Base-by-base conservation (phyloP, 2,329 filamentous ascomycete species). In the Pyrenophora tritici-repentis region DNA sequence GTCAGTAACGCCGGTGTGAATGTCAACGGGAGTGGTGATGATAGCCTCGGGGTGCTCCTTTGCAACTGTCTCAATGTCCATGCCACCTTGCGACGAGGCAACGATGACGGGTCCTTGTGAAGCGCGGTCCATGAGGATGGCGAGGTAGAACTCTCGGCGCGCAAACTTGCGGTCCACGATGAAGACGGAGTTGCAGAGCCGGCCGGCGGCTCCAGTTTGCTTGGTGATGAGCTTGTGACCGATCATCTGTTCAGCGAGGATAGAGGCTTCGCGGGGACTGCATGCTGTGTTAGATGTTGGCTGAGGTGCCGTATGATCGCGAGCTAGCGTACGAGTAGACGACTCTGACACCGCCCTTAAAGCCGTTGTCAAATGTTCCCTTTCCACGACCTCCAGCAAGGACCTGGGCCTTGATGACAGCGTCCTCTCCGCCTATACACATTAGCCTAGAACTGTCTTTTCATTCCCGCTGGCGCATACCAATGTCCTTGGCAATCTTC, bases 141-240 rank as follows among this genome's bases (percentile, higher is more conserved):
- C 94, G 53, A 99, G 87, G 83, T 99, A 99, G 83, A 99, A 99
- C 80, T 99, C 94, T 74, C 94, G 89, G 66, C 94, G 91, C 68
- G 94, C 94, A 73, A 97, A 99, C 83, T 99, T 99, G 84, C 94
- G 92, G 85, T 99, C 94, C 80, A 93, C 96, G 75, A 99, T 97
- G 83, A 96, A 97, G 75, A 99, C 94, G 60, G 92, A 85, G 79
- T 90, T 97, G 85, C 94, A 99, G 75, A 96, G 86, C 76, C 94
- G 91, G 73, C 94, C 94, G 67, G 79, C 85, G 67, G 93, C 90
- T 76, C 94, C 94, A 53, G 94, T 99, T 83, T 99, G 94, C 86
- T 99, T 99, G 78, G 94, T 99, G 79, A 99, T 86, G 78, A 99
- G 91, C 81, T 97, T 97, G 82, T 99, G 93, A 74, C 94, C 94